Evolutionary conservation across 1,284 basidiomycete genomes (phyloP).

Genomic region (Cryptococcus depauperatus): DNA sequence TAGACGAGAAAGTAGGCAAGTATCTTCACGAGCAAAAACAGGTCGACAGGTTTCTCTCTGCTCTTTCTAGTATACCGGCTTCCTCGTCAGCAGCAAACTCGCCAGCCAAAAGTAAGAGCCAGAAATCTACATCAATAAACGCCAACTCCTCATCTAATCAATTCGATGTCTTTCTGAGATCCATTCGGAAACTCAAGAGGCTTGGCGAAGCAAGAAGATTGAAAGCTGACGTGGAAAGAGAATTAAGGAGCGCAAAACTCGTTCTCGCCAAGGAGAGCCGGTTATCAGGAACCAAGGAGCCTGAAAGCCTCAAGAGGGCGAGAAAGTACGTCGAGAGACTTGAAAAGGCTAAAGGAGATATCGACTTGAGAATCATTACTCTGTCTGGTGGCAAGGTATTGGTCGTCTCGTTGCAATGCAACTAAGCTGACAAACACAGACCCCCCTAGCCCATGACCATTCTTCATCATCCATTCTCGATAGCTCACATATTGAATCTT

Average conservation of each 20-base stretch:
- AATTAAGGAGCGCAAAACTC: slow-evolving; percentile 62
- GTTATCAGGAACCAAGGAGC: slow-evolving; percentile 12
- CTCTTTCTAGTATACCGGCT: slow-evolving; percentile 41
- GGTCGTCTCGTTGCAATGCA: neutral
- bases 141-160: slow-evolving; percentile 51
- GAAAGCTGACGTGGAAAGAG: slow-evolving; percentile 79
- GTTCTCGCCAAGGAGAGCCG: slow-evolving; percentile 6
- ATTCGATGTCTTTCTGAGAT: slow-evolving; percentile 80
- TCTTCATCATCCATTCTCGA: neutral
- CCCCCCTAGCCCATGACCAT: neutral
- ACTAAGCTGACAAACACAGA: neutral
- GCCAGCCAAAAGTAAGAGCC: neutral
- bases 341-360: slow-evolving; percentile 74
- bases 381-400: slow-evolving; percentile 54
- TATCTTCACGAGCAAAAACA: slow-evolving; percentile 45
- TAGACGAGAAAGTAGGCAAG: slow-evolving; percentile 57
- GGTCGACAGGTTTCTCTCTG: slow-evolving; percentile 49
- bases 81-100: slow-evolving; percentile 5
- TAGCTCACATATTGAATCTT: neutral
- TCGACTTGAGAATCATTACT: slow-evolving; percentile 72
- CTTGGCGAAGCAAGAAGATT: slow-evolving; percentile 79
- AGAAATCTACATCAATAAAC: slow-evolving; percentile 20
- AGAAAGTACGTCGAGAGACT: slow-evolving; percentile 81
- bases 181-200: slow-evolving; percentile 70
- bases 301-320: slow-evolving; percentile 47